Conservation (phyloP, 2,329 filamentous ascomycete genomes). For the Aspergillus phoenicis region DNA sequence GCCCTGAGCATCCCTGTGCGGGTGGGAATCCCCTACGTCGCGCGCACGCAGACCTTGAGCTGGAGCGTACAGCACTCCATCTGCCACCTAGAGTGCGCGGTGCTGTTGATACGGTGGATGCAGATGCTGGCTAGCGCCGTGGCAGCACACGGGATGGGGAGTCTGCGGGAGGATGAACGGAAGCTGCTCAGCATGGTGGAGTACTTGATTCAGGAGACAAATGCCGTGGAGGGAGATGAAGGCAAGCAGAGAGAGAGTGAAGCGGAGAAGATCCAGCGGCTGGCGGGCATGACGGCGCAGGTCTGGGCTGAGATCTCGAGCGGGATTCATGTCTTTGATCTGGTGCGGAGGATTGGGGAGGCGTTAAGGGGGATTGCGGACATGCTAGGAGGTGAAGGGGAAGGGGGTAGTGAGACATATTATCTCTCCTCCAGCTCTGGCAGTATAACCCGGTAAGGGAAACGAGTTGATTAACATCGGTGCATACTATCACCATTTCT, state of each 20-base stretch:
- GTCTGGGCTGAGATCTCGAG: conserved; percentile 37
- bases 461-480: too few relatives aligned
- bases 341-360: conserved; percentile 19
- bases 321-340: conserved; percentile 47
- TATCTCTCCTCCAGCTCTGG: not conserved
- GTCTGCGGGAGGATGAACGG: not conserved
- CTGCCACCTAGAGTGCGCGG: conserved; percentile 26
- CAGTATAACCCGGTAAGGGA: too few relatives aligned
- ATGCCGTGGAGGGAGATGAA: not conserved
- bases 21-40: conserved; percentile 22
- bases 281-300: conserved; percentile 19
- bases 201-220: not conserved
- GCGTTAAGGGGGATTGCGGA: conserved; percentile 11
- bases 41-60: conserved; percentile 19
- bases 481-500: not conserved
- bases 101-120: conserved; percentile 44
- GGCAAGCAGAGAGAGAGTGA: conserved; percentile 6
- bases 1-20: conserved; percentile 18
- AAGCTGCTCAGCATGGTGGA: not conserved
- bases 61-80: conserved; percentile 27
- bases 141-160: not conserved
- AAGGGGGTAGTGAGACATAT: not conserved
- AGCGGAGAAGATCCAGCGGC: not conserved
- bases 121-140: not conserved
- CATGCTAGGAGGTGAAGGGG: not conserved